A percentile compares a stretch with the other conserved stretches of the same genome.
Evolutionary conservation across 345 rosid genomes (phyloP).

Genomic region (Trapa incisa): DNA sequence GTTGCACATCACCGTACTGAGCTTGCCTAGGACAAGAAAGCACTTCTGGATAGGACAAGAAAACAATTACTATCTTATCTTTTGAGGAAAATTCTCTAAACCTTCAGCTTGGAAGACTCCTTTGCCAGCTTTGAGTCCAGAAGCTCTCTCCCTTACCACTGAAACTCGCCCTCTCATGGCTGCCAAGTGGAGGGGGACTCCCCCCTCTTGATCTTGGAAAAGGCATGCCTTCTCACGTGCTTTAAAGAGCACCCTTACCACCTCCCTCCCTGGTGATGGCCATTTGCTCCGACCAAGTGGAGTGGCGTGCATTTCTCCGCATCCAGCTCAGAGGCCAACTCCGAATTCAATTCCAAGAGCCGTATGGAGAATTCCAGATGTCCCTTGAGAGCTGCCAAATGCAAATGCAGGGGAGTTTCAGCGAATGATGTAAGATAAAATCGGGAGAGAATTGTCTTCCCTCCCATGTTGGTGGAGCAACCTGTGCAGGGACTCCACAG

Average conservation of each 20-base stretch:
- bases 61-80: too few species aligned
- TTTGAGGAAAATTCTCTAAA: too few species aligned
- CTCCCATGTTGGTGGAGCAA: background rate
- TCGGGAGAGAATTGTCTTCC: background rate
- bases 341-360: background rate
- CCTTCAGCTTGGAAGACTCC: background rate
- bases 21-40: too few species aligned
- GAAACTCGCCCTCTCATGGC: background rate
- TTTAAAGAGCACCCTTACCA: background rate
- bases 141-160: background rate
- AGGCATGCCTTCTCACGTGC: background rate
- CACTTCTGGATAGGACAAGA: too few species aligned
- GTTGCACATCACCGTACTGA: too few species aligned
- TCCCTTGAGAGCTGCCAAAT: too few species aligned
- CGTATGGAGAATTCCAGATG: background rate
- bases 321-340: background rate
- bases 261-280: background rate
- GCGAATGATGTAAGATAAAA: too few species aligned
- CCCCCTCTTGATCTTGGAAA: background rate
- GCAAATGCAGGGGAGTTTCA: too few species aligned
- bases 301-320: background rate
- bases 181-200: background rate
- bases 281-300: background rate
- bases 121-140: background rate
- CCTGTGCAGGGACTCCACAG: background rate